Base-by-base conservation (phyloP, 2,329 filamentous ascomycete species). In the Colletotrichum abscissum region DNA sequence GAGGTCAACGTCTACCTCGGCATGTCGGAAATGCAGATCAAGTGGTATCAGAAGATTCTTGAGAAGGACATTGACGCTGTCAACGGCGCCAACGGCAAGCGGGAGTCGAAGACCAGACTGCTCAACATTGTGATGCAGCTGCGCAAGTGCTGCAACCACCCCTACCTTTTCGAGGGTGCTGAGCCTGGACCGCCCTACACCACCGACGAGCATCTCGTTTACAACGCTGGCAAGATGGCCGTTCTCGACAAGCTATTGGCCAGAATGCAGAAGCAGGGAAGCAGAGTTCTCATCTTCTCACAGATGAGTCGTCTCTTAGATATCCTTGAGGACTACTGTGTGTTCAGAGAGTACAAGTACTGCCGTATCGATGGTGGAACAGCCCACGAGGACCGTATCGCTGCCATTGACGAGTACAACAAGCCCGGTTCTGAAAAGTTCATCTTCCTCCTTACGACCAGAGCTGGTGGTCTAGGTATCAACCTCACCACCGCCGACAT, bases 61-160 rank as follows among this genome's bases (percentile, higher is more conserved):
- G 97, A 99, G 80, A 99, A 98, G 85, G 97, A 99, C 79, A 99
- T 99, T 75, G 97, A 99, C 82, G 97, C 97, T 16, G 96, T 99
- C 79, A 99, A 99, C 77, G 97, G 97, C 74, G 97, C 96, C 35
- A 95, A 93, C 75, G 97, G 97, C 63, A 99, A 98, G 85, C 93
- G 95, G 73, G 97, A 99, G 84, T 98, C 96, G 38, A 99, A 99
- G 86, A 99, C 97, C 1, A 92, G 97, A 76, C 89, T 99, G 26
- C 88, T 99, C 76, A 99, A 99, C 84, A 99, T 99, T 80, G 97
- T 99, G 78, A 99, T 99, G 97, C 97, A 99, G 84, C 90, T 99
- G 76, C 93, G 97, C 78, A 99, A 99, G 84, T 99, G 97, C 85
- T 99, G 97, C 83, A 99, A 99, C 78, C 97, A 99, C 80, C 97